phyloP scores from a whole-genome alignment of 2,329 filamentous ascomycete species.

The Botrytis pseudocinerea region DNA sequence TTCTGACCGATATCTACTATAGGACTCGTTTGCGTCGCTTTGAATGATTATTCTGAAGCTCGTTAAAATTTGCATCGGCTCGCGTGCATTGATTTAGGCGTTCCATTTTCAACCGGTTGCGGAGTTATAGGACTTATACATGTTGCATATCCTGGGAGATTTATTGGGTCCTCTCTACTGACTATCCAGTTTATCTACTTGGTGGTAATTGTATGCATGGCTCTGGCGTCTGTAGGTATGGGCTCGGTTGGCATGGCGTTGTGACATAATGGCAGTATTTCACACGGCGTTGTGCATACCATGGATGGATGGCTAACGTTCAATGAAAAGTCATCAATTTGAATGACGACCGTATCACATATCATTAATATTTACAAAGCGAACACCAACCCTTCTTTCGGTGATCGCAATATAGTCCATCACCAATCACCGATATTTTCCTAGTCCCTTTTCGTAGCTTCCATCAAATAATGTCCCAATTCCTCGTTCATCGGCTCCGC shows the following conservation, averaged over 20 bases:
- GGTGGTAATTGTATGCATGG: neutral
- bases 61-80: constrained; percentile 27
- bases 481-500: neutral
- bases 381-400: neutral
- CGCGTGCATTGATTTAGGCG: constrained; percentile 14
- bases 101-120: constrained; percentile 5
- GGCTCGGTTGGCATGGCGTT: constrained; percentile 9
- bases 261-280: neutral
- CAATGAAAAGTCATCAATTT: neutral
- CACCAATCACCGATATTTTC: neutral
- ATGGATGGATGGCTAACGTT: neutral
- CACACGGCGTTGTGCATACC: constrained; percentile 3
- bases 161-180: neutral
- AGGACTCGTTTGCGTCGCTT: constrained; percentile 61
- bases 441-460: neutral
- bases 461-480: neutral
- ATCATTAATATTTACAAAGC: neutral
- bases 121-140: constrained; percentile 18
- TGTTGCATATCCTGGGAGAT: neutral
- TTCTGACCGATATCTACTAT: neutral
- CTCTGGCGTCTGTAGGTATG: constrained; percentile 6
- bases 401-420: neutral
- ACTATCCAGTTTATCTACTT: neutral
- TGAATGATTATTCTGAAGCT: constrained; percentile 60
- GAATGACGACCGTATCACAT: neutral